Base-by-base conservation (phyloP, 1,139 yeast species). In the Pichia sp. region DNA sequence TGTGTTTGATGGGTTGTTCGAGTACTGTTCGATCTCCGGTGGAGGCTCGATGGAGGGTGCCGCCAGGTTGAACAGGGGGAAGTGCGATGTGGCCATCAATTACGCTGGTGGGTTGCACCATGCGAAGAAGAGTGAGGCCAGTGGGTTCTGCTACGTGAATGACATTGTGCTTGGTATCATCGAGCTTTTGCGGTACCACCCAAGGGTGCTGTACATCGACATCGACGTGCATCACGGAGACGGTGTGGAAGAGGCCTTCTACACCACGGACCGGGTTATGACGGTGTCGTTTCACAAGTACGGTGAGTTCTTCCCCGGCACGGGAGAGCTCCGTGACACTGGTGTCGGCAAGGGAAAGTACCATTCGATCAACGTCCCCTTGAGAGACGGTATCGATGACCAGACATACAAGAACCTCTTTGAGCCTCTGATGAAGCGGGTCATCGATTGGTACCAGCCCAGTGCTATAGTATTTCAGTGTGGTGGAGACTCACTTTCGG, bases 41-140 rank as follows among this genome's bases (percentile, higher is more conserved):
- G 98, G 98, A 25, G 96, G 96, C 1, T 85, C 96, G 2, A 72
- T 93, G 65, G 98, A 93, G 69, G 99, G 98, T 1, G 82, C 96
- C 16, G 78, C 96, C 22, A 87, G 91, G 66, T 75, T 93, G 55
- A 82, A 87, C 41, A 78, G 84, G 56, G 90, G 91, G 5, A 90
- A 88, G 70, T 84, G 95, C 50, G 99, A 93, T 66, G 88, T 93
- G 53, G 99, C 99, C 36, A 89, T 93, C 60, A 93, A 93, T 68
- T 93, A 96, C 93, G 85, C 95, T 16, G 99, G 99, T 44, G 99
- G 99, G 1, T 74, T 93, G 46, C 99, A 93, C 68, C 99, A 93
- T 67, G 98, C 99, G 7, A 93, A 93, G 65, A 93, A 93, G 68
- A 84, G 80, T 53, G 96, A 88, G 64, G 96, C 98, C 3, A 82